Percentiles rank a stretch among this genome's conserved stretches.
Conservation (phyloP, 1,284 basidiomycete genomes). For the Xanthoconium separans region DNA sequence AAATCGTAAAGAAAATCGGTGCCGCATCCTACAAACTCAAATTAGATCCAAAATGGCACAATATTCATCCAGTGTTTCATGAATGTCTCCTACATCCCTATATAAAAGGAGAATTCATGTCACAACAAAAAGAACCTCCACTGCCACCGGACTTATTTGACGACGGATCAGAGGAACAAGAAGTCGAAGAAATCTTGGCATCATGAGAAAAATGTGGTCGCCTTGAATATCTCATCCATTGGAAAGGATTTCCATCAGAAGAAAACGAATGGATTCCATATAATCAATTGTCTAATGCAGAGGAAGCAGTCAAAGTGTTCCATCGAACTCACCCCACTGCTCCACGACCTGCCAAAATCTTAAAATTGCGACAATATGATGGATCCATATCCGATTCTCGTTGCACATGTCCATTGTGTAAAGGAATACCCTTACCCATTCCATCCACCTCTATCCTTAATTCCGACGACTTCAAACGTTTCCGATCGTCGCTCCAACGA, state of each 20-base stretch:
- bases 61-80: not conserved
- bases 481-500: no score
- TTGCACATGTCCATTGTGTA: not conserved
- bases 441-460: not conserved
- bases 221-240: not conserved
- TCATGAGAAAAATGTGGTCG: not conserved
- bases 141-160: not conserved
- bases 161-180: not conserved
- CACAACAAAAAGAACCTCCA: not conserved
- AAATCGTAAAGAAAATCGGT: not conserved
- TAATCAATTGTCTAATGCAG: accelerated
- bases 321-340: not conserved
- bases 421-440: accelerated
- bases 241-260: not conserved
- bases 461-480: not conserved
- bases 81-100: not conserved
- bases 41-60: not conserved
- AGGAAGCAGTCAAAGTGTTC: not conserved
- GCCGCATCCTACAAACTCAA: not conserved
- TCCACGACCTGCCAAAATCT: not conserved
- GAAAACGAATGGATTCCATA: not conserved
- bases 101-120: not conserved
- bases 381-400: accelerated
- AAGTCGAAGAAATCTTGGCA: not conserved
- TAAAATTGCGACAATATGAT: not conserved